Conservation (phyloP, 805 yeast genomes). For the Hanseniaspora lindneri region DNA sequence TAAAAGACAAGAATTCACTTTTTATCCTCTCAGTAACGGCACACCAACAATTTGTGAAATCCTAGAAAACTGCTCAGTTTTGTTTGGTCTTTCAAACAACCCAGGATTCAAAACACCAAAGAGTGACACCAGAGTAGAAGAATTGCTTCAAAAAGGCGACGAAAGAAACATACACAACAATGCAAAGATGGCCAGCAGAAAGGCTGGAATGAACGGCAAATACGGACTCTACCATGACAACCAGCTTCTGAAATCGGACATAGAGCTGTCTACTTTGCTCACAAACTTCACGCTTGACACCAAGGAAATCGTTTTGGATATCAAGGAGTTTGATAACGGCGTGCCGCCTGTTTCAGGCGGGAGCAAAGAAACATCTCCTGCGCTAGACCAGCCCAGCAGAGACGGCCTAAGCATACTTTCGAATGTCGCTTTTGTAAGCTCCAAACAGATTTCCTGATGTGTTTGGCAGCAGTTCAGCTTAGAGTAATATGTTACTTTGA, state of each 20-base stretch:
- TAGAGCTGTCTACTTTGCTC: slow-evolving; percentile 7
- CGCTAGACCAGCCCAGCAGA: neutral
- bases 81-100: slow-evolving; percentile 44
- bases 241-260: slow-evolving; percentile 9
- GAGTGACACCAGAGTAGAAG: neutral
- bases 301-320: slow-evolving; percentile 7
- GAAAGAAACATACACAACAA: slow-evolving; percentile 9
- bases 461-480: no score
- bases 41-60: slow-evolving; percentile 73
- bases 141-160: slow-evolving; percentile 7
- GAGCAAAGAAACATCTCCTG: neutral
- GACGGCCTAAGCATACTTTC: slow-evolving; percentile 7
- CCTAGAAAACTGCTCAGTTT: slow-evolving; percentile 61
- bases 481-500: no score
- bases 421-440: slow-evolving; percentile 18
- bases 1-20: slow-evolving; percentile 51
- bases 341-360: neutral
- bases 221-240: slow-evolving; percentile 12
- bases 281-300: slow-evolving; percentile 3
- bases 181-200: neutral
- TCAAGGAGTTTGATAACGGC: slow-evolving; percentile 3
- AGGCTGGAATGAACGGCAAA: neutral
- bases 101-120: slow-evolving; percentile 17
- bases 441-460: slow-evolving; percentile 20
- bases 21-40: slow-evolving; percentile 51